phyloP scores from a whole-genome alignment of 352 stramenopile species.

The Globisporangium canariense region DNA sequence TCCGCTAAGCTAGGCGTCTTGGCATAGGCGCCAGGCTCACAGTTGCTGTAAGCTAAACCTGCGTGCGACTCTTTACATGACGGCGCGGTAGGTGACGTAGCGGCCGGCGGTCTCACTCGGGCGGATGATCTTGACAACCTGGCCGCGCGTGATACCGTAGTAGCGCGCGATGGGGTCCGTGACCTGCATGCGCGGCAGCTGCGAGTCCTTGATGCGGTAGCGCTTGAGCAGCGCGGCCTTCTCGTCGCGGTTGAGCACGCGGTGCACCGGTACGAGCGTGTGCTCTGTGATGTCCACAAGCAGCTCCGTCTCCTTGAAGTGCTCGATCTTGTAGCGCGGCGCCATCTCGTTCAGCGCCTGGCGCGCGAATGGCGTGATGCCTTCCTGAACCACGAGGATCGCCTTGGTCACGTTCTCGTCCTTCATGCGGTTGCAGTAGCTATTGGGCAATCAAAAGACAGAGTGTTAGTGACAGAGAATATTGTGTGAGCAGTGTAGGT shows the following conservation, averaged over 20 bases:
- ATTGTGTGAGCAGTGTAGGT: neutral
- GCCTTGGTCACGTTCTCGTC: constrained; percentile 96
- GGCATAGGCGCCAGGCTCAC: too few relatives aligned
- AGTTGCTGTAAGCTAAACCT: too few relatives aligned
- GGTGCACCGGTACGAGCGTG: constrained; percentile 98
- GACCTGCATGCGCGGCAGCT: constrained; percentile 98
- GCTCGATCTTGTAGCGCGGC: constrained; percentile 90
- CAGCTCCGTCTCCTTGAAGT: constrained; percentile 99
- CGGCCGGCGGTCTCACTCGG: constrained; percentile 98
- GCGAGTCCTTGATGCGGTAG: constrained; percentile 98
- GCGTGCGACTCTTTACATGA: constrained; percentile 73
- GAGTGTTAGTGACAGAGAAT: neutral
- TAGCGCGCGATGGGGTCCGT: constrained; percentile 99
- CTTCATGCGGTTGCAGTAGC: constrained; percentile 96
- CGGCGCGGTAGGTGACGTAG: constrained; percentile 99
- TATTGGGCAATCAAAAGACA: constrained; percentile 7
- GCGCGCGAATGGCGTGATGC: constrained; percentile 98
- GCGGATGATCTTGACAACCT: constrained; percentile 99
- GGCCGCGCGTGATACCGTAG: constrained; percentile 93
- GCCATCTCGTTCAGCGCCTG: constrained; percentile 95
- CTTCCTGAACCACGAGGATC: constrained; percentile 96
- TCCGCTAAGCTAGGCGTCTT: neutral
- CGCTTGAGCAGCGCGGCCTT: constrained; percentile 97
- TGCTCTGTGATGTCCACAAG: constrained; percentile 99
- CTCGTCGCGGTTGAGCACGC: constrained; percentile 95